Base-by-base conservation (phyloP, 2,329 filamentous ascomycete species). In the Magnaporthales sp. region DNA sequence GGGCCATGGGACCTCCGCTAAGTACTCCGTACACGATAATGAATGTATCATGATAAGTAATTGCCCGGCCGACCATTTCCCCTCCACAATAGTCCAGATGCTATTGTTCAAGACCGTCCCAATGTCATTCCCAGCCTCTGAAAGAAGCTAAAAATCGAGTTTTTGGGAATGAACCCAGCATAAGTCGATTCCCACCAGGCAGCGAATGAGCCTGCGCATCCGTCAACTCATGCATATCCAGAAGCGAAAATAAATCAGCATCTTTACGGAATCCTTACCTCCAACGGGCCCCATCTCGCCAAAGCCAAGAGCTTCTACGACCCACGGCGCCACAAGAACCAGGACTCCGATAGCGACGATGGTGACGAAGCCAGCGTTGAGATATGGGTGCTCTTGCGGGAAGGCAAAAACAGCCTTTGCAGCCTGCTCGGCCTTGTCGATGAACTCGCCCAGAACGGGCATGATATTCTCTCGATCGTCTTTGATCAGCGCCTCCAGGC, bases 51-150 rank as follows among this genome's bases (percentile, higher is more conserved):
- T n/a, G n/a, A n/a, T n/a, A n/a, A n/a, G n/a, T n/a, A n/a, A n/a
- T n/a, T n/a, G n/a, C n/a, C n/a, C n/a, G n/a, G n/a, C n/a, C n/a
- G n/a, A n/a, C n/a, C n/a, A n/a, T n/a, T n/a, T n/a, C n/a, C n/a
- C n/a, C n/a, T n/a, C n/a, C n/a, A n/a, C n/a, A 31, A 31, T 5
- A 31, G 30, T 31, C 9, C 5, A 31, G 9, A 31, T 31, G 30
- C 30, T 31, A 4, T 9, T 31, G 9, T 31, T 61, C 24, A 61
- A 13, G 58, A n/a, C 29, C 22, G 24, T 6, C 58, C 60, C 71
- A 69, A 72, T 24, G 69, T 72, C 77, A 80, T 80, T 0, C 79
- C 78, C 67, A 81, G 68, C 13, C 76, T 72, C 73, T 81, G 79
- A 32, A 81, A 75, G 64, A 74, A 81, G 2, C 75, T 74, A 67